phyloP scores from a whole-genome alignment of 108 stramenopile genomes.

The Cyclostephanos tholiformis region DNA sequence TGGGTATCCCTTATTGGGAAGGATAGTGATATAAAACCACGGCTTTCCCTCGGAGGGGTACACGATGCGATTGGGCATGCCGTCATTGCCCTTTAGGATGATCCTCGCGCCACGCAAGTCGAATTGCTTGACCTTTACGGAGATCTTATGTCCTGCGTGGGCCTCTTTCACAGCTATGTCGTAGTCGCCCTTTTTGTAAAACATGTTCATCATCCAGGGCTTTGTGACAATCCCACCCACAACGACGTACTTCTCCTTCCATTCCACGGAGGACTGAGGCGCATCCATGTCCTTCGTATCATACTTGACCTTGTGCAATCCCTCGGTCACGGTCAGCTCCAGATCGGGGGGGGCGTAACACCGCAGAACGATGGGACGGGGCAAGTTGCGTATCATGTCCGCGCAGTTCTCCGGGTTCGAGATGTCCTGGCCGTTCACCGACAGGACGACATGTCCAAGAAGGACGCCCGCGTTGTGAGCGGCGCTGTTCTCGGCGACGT shows the following conservation, averaged over 20 bases:
- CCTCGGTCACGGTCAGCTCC: constrained; percentile 24
- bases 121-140: constrained; percentile 54
- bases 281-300: constrained; percentile 31
- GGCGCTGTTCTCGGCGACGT: constrained; percentile 28
- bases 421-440: constrained; percentile 32
- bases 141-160: constrained; percentile 21
- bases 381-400: constrained; percentile 13
- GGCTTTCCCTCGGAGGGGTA: constrained; percentile 21
- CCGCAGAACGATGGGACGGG: constrained; percentile 38
- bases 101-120: constrained; percentile 28
- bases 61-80: constrained; percentile 14
- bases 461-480: constrained; percentile 28
- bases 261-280: constrained; percentile 22
- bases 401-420: constrained; percentile 14
- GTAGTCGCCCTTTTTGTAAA: constrained; percentile 42
- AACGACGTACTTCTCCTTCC: constrained; percentile 53
- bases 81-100: constrained; percentile 25
- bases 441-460: constrained; percentile 34
- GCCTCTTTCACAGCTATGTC: constrained; percentile 48
- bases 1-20: constrained; percentile 26
- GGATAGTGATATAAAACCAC: constrained; percentile 40
- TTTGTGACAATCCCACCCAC: constrained; percentile 44
- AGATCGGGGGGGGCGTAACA: constrained; percentile 31
- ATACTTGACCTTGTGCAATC: constrained; percentile 42
- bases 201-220: constrained; percentile 46